Evolutionary conservation across 352 stramenopile genomes (phyloP).

Genomic region (Pythium sp.): DNA sequence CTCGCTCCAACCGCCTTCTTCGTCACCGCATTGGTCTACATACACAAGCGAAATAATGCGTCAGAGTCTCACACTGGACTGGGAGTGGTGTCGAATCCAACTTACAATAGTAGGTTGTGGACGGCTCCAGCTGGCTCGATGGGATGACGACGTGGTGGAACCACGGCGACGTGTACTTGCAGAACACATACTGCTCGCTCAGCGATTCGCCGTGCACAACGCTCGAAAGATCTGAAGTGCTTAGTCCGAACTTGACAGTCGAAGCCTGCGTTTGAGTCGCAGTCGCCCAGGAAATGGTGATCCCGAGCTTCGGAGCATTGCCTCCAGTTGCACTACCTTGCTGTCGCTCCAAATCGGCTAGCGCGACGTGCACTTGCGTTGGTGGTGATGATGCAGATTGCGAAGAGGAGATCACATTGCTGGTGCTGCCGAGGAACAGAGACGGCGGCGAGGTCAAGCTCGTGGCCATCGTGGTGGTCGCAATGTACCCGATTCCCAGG

Average conservation of each 20-base stretch:
- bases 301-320: conserved; percentile 26
- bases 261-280: conserved; percentile 37
- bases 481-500: conserved; percentile 2
- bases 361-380: conserved; percentile 10
- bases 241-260: conserved; percentile 45
- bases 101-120: conserved; percentile 75
- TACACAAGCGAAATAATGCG: conserved; percentile 1
- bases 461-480: neutral
- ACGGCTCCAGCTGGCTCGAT: conserved; percentile 38
- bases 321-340: neutral
- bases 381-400: neutral
- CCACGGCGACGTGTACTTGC: conserved; percentile 71
- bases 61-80: neutral
- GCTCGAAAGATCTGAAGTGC: conserved; percentile 23
- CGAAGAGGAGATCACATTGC: neutral
- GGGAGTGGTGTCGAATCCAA: neutral
- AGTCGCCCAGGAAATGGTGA: conserved; percentile 64
- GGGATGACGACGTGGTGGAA: conserved; percentile 72
- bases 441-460: neutral
- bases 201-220: conserved; percentile 25
- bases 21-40: conserved; percentile 59
- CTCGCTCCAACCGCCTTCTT: conserved; percentile 43
- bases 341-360: conserved; percentile 1
- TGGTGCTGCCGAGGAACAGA: neutral
- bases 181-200: conserved; percentile 70